Conservation (phyloP, 2,329 filamentous ascomycete species). For the Ascocoryne sarcoides region DNA sequence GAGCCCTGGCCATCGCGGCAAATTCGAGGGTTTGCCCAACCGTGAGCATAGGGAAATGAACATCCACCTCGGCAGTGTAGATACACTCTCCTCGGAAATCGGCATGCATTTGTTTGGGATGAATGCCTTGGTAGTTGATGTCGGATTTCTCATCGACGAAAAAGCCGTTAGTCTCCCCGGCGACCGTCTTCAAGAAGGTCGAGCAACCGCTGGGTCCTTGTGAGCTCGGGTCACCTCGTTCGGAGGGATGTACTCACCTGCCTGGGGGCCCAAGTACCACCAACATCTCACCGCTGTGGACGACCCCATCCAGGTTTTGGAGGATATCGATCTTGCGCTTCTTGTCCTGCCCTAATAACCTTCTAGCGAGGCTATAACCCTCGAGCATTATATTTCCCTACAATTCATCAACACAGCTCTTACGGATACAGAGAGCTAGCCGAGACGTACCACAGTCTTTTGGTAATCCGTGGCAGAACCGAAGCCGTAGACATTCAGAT, state of each 20-base stretch:
- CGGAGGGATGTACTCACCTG: neutral
- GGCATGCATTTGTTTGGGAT: slow-evolving; percentile 36
- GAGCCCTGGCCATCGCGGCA: slow-evolving; percentile 59
- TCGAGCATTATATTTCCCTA: neutral
- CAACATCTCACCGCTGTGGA: slow-evolving; percentile 56
- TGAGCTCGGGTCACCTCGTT: neutral
- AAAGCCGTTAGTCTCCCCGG: slow-evolving; percentile 44
- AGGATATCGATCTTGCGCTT: slow-evolving; percentile 47
- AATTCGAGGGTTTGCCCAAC: slow-evolving; percentile 68
- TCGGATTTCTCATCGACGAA: slow-evolving; percentile 38
- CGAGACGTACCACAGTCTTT: slow-evolving; percentile 43
- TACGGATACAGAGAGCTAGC: slow-evolving; percentile 48
- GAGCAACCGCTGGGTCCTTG: slow-evolving; percentile 39
- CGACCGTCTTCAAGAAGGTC: slow-evolving; percentile 51
- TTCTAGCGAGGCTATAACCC: slow-evolving; percentile 22
- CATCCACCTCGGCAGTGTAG: slow-evolving; percentile 57
- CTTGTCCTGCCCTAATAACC: slow-evolving; percentile 42
- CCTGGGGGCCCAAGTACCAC: slow-evolving; percentile 59
- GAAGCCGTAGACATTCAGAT: slow-evolving; percentile 60
- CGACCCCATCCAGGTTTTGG: slow-evolving; percentile 51
- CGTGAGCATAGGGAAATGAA: slow-evolving; percentile 65
- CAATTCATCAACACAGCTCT: slow-evolving; percentile 37
- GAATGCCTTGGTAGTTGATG: slow-evolving; percentile 52
- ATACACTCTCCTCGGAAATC: slow-evolving; percentile 39
- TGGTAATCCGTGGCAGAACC: slow-evolving; percentile 63